These are phyloP conservation scores for Spiraea crenata DNA, from an alignment of 331 rosid genomes.

Conservation along the genomic window DNA sequence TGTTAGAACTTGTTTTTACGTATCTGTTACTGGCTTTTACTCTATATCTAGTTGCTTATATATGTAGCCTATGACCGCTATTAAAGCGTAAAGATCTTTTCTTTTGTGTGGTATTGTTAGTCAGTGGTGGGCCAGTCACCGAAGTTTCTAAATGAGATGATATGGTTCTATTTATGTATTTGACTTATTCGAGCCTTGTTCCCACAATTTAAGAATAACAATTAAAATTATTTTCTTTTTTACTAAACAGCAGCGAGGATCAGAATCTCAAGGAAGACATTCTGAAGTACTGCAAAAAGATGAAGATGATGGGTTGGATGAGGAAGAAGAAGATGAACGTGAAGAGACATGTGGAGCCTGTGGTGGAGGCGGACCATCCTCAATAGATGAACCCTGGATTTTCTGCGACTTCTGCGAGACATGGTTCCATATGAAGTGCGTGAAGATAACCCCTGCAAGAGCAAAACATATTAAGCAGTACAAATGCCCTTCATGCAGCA, in stretches of 20 bases:
- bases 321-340: slow-evolving; percentile 81
- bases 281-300: slow-evolving; percentile 50
- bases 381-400: slow-evolving; percentile 83
- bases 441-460: slow-evolving; percentile 90
- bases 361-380: slow-evolving; percentile 68
- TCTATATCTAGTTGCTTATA: no score
- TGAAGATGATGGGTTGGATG: slow-evolving; percentile 67
- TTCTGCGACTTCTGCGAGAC: slow-evolving; percentile 89
- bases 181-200: not conserved
- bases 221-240: slow-evolving; percentile 13
- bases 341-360: slow-evolving; percentile 96
- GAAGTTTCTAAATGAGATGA: not conserved
- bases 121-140: not conserved
- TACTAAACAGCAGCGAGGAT: slow-evolving; percentile 47
- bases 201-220: not conserved
- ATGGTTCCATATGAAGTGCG: slow-evolving; percentile 97
- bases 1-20: no score
- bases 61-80: not conserved
- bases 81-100: not conserved
- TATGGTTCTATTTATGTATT: no score
- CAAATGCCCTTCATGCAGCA: slow-evolving; percentile 98
- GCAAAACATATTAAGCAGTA: slow-evolving; percentile 94
- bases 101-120: not conserved
- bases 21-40: no score
- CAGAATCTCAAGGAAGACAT: slow-evolving; percentile 56